These are phyloP conservation scores for Neovahlkampfia damariscottae DNA, from an alignment of 78 protist species.

Conservation along the genomic window DNA sequence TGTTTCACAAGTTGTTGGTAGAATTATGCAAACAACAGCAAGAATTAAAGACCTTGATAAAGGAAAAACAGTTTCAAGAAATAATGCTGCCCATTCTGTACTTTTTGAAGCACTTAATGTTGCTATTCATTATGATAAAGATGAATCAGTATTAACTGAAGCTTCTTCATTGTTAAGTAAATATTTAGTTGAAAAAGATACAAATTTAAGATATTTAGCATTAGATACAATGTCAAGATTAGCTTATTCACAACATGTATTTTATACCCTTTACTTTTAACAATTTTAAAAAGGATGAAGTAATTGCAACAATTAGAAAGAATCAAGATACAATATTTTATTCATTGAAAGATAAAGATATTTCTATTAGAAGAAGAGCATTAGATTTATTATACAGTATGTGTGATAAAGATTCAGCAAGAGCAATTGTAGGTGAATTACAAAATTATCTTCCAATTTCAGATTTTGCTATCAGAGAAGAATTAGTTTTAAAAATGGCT, in stretches of 20 bases:
- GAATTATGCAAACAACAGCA: constrained; percentile 55
- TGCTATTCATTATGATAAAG: constrained; percentile 59
- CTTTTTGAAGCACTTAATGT: constrained; percentile 82
- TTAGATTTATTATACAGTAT: constrained; percentile 83
- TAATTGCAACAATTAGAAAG: not conserved
- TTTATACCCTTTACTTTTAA: not conserved
- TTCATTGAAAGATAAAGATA: constrained; percentile 62
- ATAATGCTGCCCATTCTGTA: constrained; percentile 72
- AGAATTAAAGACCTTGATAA: constrained; percentile 19
- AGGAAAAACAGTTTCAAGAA: constrained; percentile 48
- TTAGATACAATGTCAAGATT: constrained; percentile 41
- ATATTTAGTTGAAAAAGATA: constrained; percentile 69
- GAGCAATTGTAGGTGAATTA: constrained; percentile 68
- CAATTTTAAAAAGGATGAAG: not conserved
- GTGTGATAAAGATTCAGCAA: constrained; percentile 60
- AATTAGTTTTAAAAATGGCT: constrained; percentile 86
- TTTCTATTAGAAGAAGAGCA: constrained; percentile 72
- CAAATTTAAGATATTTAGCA: constrained; percentile 82
- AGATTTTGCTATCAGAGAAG: constrained; percentile 72
- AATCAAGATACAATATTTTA: not conserved
- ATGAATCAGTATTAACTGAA: constrained; percentile 35
- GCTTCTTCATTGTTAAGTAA: constrained; percentile 45
- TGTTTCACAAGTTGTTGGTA: constrained; percentile 23
- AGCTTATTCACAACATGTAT: constrained; percentile 3
- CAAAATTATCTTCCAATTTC: constrained; percentile 60